phyloP scores from a whole-genome alignment of 148 eudicot species.

The Rhododendron henanense region DNA sequence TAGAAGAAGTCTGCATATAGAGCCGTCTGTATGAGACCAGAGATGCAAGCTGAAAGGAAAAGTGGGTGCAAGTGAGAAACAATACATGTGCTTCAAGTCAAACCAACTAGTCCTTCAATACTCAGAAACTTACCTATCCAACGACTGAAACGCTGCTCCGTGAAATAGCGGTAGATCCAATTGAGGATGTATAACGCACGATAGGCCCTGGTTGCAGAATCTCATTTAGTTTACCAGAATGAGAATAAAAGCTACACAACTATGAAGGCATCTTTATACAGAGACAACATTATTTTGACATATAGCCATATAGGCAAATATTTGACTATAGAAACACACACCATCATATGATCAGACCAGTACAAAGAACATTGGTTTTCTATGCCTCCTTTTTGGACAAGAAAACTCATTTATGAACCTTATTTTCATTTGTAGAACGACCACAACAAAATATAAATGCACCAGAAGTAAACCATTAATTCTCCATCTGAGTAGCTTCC shows the following conservation, averaged over 20 bases:
- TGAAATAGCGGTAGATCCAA: slow-evolving; percentile 89
- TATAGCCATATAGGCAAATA: not conserved
- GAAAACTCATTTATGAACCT: not conserved
- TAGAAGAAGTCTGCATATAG: slow-evolving; percentile 89
- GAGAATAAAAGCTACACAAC: not conserved
- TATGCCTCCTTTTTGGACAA: not conserved
- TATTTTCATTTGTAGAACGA: too few relatives aligned
- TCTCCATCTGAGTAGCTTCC: not conserved
- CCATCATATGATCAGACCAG: not conserved
- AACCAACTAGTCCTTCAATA: not conserved
- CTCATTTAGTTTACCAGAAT: not conserved
- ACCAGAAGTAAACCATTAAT: too few relatives aligned
- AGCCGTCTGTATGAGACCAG: slow-evolving; percentile 78
- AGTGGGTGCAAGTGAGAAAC: not conserved
- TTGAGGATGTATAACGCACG: slow-evolving; percentile 82
- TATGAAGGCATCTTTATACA: not conserved
- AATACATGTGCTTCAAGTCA: not conserved
- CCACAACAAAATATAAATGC: not conserved
- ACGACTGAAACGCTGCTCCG: slow-evolving; percentile 57
- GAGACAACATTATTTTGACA: not conserved
- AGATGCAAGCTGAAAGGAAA: slow-evolving; percentile 47
- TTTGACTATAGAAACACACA: not conserved
- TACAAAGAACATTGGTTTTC: not conserved
- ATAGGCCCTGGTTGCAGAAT: slow-evolving; percentile 58
- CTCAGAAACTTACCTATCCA: slow-evolving; percentile 64